Conservation (phyloP, 2,329 filamentous ascomycete species). For the Paecilomyces niveus region DNA sequence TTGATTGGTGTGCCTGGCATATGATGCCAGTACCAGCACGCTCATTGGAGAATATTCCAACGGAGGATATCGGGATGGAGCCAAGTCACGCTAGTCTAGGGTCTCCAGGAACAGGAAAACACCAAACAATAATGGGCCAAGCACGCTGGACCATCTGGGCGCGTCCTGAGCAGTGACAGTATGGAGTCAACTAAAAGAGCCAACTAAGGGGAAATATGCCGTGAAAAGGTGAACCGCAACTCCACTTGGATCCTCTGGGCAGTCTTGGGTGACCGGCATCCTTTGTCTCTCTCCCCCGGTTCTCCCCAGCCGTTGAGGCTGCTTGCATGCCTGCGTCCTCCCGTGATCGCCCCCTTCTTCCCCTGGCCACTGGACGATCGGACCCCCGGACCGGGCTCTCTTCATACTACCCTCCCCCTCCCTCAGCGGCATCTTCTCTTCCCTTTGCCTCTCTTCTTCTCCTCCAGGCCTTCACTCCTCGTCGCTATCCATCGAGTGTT, state of each 20-base stretch:
- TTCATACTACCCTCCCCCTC: slow-evolving; percentile 1
- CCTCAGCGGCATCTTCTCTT: slow-evolving; percentile 9
- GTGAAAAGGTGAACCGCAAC: too few relatives aligned
- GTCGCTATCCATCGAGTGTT: slow-evolving; percentile 21
- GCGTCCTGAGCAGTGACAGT: too few relatives aligned
- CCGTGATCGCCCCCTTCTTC: neutral
- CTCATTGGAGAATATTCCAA: neutral
- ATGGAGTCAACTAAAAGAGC: neutral
- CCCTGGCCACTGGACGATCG: neutral
- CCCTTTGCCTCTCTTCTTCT: slow-evolving; percentile 16
- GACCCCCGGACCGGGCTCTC: neutral
- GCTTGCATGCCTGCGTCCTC: neutral
- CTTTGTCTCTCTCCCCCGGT: too few relatives aligned
- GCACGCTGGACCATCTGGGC: too few relatives aligned
- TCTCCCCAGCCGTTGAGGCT: neutral
- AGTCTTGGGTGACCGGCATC: too few relatives aligned
- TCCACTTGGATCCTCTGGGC: too few relatives aligned
- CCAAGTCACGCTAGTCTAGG: neutral
- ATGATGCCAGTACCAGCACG: neutral
- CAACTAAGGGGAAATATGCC: neutral
- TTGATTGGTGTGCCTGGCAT: neutral
- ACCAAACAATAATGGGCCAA: slow-evolving; percentile 6
- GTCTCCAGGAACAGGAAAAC: slow-evolving; percentile 18
- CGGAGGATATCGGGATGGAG: neutral
- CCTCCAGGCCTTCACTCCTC: slow-evolving; percentile 11